Evolutionary conservation across 2,329 filamentous ascomycete genomes (phyloP), one percentile per base, ranked within the genome.

Genomic region (Clonostachys byssicola): DNA sequence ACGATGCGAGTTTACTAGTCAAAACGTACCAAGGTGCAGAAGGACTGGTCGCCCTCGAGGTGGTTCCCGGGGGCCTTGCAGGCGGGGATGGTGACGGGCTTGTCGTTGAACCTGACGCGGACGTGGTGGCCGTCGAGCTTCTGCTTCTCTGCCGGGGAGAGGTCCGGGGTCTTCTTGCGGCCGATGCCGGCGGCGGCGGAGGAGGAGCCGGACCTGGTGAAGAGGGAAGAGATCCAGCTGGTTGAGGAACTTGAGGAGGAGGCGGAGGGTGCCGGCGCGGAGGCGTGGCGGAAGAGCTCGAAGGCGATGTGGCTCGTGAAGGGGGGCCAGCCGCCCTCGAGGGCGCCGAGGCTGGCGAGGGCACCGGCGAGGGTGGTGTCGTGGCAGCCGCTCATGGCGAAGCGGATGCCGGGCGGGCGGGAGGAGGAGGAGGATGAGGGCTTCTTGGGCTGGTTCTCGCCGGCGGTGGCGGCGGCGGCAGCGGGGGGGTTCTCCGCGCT

Each of bases 221-320:
- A 49, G 44, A 63, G 51, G 7, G 60, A 60, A 2, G 58, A 53
- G 33, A 60, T 35, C 52, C 59, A 60, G 36, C 53, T 55, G 10
- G 47, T n/a, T 13, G 48, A 40, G 9, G 38, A 40, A 3, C 43
- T 40, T 5, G 51, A 36, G n/a, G 60, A 40, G n/a, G 59, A 47
- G 6, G 14, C 3, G 16, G 53, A 43, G 18, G 55, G 43, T n/a
- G 61, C 51, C 14, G 63, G 55, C 46, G 46, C 38, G 41, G 64
- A 57, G 39, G 68, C 62, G 54, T 80, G 77, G 39, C 79, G 82
- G 73, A 97, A 96, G 51, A 97, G 77, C 67, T 99, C 94, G 47
- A 99, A 74, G 34, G 94, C 92, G 53, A 99, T 78, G 58, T 95
- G 91, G 56, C 88, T 92, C 0, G 92, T 96, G 60, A 92, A 99